Base-by-base conservation (phyloP, 768 basidiomycete species). In the Kwoniella shandongensis region DNA sequence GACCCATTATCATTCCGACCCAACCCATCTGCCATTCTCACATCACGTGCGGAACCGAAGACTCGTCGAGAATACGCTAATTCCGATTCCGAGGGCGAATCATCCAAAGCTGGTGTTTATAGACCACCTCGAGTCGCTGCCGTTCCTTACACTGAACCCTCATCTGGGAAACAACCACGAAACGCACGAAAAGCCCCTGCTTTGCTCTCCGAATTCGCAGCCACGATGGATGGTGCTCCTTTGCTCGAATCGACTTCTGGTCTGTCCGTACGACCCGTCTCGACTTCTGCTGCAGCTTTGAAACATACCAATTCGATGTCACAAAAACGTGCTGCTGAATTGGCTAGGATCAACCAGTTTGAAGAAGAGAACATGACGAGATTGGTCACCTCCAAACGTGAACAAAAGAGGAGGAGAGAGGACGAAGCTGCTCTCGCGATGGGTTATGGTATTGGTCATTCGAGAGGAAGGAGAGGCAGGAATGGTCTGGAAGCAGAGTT, bases 351-450 rank as follows among this genome's bases (percentile, higher is more conserved):
- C 77, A 84, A 83, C 48, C 86, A 90, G 60, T 98, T 89, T 75
- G 94, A 98, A 78, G 91, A 94, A 74, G 90, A 90, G 44, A 92
- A 94, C 76, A 90, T 97, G 78, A 89, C 88, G 35, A 86, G 94
- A 42, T 69, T 97, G 51, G 81, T 93, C 58, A 86, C 92, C 84
- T 88, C 86, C 73, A 97, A 97, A 81, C 86, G 85, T 69, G 91
- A 94, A 42, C 82, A 83, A 15, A 83, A 81, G 65, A 80, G 85
- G 42, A 81, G 93, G 18, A 78, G 74, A 50, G 81, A 83, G 58
- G 93, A 97, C 69, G 94, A 97, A 75, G 89, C 83, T 61, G 88
- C 90, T 62, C 78, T 97, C 59, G 90, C 90, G 17, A 79, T 97
- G 12, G 94, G 94, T 50, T 75, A 72, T 45, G 75, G 75, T n/a